Conservation (phyloP, 2,329 filamentous ascomycete genomes). For the Alternaria sp. region DNA sequence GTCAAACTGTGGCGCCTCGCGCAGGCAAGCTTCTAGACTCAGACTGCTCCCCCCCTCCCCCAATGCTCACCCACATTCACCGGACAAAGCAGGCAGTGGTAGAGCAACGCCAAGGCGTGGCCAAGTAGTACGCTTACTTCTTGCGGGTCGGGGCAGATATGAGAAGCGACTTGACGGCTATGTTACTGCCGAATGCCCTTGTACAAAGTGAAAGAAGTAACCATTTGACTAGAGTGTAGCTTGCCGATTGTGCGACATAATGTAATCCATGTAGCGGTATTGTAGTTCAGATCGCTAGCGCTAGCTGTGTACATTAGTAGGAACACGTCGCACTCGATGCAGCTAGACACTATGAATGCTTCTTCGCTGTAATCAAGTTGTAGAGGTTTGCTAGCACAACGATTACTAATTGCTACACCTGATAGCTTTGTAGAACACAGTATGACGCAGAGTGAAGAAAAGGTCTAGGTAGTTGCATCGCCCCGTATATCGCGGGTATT, state of each 20-base stretch:
- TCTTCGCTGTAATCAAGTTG: neutral
- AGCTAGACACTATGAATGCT: neutral
- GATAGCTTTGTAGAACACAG: neutral
- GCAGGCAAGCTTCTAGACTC: neutral
- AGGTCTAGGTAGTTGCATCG: neutral
- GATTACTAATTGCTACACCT: neutral
- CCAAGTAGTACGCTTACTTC: slow-evolving; percentile 2
- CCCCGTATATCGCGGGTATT: neutral
- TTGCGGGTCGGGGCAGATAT: neutral
- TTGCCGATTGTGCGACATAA: neutral
- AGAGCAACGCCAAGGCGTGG: neutral
- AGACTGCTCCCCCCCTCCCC: neutral
- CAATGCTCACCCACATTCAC: neutral
- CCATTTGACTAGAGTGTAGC: neutral
- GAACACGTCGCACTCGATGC: neutral
- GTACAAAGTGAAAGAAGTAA: neutral
- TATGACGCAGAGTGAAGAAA: neutral
- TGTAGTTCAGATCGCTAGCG: neutral
- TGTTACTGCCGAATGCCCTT: neutral
- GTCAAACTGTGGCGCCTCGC: neutral
- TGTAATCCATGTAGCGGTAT: neutral
- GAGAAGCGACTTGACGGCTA: neutral
- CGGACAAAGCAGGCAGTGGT: neutral
- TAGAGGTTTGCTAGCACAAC: neutral
- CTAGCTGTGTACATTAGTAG: neutral